Conservation (phyloP, 495 filamentous ascomycete genomes). For the Penicillium fimorum region DNA sequence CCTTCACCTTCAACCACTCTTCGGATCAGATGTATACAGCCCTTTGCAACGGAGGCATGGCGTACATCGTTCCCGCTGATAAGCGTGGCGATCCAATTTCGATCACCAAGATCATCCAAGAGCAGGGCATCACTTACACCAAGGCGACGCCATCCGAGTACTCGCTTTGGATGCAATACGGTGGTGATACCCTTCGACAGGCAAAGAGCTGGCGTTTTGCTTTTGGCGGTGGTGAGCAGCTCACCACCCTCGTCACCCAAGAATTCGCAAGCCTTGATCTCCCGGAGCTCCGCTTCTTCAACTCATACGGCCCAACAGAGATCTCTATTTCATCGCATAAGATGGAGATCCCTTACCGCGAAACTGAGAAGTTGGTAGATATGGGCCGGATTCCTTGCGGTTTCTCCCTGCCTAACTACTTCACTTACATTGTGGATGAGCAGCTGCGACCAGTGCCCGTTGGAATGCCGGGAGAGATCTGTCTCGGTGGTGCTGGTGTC, state of each 20-base stretch:
- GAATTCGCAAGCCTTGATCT: constrained; percentile 12
- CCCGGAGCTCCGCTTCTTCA: not conserved
- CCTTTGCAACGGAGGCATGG: constrained; percentile 27
- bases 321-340: not conserved
- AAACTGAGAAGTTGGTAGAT: not conserved
- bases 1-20: too few species aligned
- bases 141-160: constrained; percentile 45
- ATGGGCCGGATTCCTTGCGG: constrained; percentile 26
- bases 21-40: too few species aligned
- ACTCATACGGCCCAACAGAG: not conserved
- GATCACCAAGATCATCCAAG: constrained; percentile 30
- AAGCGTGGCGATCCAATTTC: constrained; percentile 27
- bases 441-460: constrained; percentile 33
- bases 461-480: constrained; percentile 44
- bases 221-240: constrained; percentile 27
- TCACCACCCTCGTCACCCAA: constrained; percentile 11
- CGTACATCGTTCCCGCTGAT: constrained; percentile 21
- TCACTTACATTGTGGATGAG: constrained; percentile 43
- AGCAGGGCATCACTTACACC: constrained; percentile 34
- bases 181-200: constrained; percentile 6
- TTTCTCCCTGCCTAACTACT: constrained; percentile 37
- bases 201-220: constrained; percentile 22
- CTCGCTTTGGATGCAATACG: constrained; percentile 28
- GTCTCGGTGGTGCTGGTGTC: constrained; percentile 42
- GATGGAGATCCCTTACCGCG: constrained; percentile 7